Conservation (phyloP, 1,139 yeast genomes). For the Wickerhamiella infanticola region DNA sequence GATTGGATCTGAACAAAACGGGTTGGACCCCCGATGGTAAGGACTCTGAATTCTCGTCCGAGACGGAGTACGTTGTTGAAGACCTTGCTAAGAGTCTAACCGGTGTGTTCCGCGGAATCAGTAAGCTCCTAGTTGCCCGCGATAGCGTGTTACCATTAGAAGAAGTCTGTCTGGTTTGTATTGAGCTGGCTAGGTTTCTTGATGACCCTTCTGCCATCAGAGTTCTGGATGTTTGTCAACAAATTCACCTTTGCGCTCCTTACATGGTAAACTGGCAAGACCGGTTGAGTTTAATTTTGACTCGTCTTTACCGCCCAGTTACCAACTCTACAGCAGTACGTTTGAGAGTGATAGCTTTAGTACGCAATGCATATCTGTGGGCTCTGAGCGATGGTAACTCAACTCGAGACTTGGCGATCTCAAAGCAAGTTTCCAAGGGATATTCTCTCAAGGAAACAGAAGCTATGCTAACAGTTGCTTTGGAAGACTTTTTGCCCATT, state of each 20-base stretch:
- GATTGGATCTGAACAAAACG: background rate
- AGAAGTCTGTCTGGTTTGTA: background rate
- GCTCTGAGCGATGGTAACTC: slow-evolving; percentile 13
- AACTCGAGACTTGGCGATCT: background rate
- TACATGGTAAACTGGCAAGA: slow-evolving; percentile 39
- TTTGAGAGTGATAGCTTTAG: slow-evolving; percentile 28
- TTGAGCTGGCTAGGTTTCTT: slow-evolving; percentile 12
- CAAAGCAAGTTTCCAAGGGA: background rate
- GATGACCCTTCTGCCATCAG: slow-evolving; percentile 13
- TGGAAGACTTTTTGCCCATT: slow-evolving; percentile 6
- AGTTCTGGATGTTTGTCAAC: slow-evolving; percentile 26
- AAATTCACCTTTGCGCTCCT: slow-evolving; percentile 40
- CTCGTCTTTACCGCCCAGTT: slow-evolving; percentile 30
- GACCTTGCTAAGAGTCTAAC: background rate
- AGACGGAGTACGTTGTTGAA: background rate
- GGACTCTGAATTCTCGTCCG: background rate
- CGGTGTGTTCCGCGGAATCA: background rate
- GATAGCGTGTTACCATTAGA: background rate
- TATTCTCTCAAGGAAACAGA: background rate
- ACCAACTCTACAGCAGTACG: slow-evolving; percentile 26
- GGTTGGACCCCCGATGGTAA: background rate
- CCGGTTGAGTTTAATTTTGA: slow-evolving; percentile 32
- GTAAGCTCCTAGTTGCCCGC: background rate
- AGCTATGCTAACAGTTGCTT: slow-evolving; percentile 3
- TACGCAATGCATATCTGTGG: slow-evolving; percentile 27